phyloP scores from a whole-genome alignment of 2,329 filamentous ascomycete species.

The Alternaria sp. region DNA sequence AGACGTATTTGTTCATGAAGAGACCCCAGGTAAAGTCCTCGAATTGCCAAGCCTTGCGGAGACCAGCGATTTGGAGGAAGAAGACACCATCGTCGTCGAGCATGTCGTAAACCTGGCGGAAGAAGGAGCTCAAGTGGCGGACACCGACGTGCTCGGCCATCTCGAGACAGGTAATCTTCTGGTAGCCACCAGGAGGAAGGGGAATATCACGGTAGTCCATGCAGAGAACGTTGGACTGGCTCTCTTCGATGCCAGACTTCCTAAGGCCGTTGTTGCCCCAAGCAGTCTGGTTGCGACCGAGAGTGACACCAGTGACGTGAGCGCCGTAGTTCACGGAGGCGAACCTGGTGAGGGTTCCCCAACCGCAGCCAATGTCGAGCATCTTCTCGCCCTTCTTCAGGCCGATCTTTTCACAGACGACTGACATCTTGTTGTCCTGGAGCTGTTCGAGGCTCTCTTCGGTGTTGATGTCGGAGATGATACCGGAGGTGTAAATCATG shows the following conservation, averaged over 20 bases:
- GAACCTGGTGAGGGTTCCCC: slow-evolving; percentile 94
- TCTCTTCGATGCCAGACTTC: slow-evolving; percentile 79
- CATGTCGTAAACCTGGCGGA: slow-evolving; percentile 90
- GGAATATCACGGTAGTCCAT: slow-evolving; percentile 97
- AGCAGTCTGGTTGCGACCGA: slow-evolving; percentile 93
- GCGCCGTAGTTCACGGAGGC: slow-evolving; percentile 92
- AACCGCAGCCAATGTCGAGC: slow-evolving; percentile 96
- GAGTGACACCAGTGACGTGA: slow-evolving; percentile 84
- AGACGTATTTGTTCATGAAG: slow-evolving; percentile 99
- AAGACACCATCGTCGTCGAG: slow-evolving; percentile 95
- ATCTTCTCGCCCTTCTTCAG: slow-evolving; percentile 80
- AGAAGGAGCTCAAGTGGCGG: slow-evolving; percentile 80
- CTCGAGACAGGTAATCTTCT: slow-evolving; percentile 96
- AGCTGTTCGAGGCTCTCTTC: slow-evolving; percentile 94
- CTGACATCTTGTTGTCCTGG: slow-evolving; percentile 94
- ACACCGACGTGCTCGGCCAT: slow-evolving; percentile 99
- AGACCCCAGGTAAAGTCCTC: slow-evolving; percentile 98
- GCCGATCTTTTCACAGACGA: slow-evolving; percentile 95
- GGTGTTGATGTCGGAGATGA: slow-evolving; percentile 84
- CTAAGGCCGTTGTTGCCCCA: slow-evolving; percentile 94
- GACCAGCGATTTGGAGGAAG: slow-evolving; percentile 93
- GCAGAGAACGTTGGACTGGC: slow-evolving; percentile 91
- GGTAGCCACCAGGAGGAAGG: slow-evolving; percentile 76
- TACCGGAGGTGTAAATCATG: slow-evolving; percentile 97
- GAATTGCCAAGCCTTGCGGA: slow-evolving; percentile 95